Conservation (phyloP, 495 filamentous ascomycete genomes). For the Hyaloscypha finlandica region DNA sequence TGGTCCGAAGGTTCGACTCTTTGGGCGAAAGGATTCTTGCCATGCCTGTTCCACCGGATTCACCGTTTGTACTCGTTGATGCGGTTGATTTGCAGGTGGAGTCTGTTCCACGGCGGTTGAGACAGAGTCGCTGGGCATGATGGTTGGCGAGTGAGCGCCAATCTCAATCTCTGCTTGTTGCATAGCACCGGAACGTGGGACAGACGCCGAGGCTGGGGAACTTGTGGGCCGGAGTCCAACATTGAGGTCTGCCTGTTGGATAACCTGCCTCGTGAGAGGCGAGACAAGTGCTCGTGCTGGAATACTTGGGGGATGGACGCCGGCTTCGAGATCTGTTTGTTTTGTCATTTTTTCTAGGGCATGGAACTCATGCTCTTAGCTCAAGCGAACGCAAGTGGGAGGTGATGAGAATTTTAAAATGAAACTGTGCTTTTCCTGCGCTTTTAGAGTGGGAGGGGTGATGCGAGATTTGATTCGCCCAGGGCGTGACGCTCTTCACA, state of each 20-base stretch:
- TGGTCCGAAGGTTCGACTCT: background rate
- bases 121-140: no score
- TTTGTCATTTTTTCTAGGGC: background rate
- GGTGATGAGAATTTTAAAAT: background rate
- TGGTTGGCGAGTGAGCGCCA: no score
- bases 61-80: background rate
- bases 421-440: background rate
- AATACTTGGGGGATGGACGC: background rate
- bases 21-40: background rate
- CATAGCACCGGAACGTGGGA: no score
- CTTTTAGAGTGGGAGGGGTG: background rate
- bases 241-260: no score
- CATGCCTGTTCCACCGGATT: background rate
- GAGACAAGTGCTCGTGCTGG: background rate
- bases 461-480: background rate
- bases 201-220: no score
- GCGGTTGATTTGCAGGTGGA: no score
- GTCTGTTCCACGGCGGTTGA: no score
- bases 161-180: no score
- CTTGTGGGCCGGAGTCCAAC: background rate
- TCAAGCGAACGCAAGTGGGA: background rate
- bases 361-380: background rate
- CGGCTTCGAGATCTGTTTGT: background rate
- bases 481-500: background rate
- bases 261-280: background rate